Evolutionary conservation across 352 stramenopile genomes (phyloP), one percentile per base, ranked within the genome.

Genomic region (Phytophthora niederhauseri): DNA sequence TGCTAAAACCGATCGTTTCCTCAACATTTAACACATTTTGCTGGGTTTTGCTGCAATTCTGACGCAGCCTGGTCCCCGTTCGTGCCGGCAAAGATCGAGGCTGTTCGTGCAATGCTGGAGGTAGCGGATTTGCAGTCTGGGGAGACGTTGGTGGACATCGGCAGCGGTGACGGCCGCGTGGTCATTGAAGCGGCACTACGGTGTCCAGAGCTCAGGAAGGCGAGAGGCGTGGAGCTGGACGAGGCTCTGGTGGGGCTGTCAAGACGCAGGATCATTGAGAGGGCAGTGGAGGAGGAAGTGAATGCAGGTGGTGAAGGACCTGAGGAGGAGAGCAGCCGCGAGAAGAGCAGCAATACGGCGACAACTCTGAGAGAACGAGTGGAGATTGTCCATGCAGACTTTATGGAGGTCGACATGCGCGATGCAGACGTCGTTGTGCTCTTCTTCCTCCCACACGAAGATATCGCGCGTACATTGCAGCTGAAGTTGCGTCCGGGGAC

Each of bases 41-140:
- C 14, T 17, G 19, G 51, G 8, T 69, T 69, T 34, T 12, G 34
- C 19, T 19, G 55, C n/a, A 3, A 30, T 54, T 61, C 31, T 24
- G 31, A 24, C 28, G 17, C 56, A 92, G 84, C 82, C 2, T 92
- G 84, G 82, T 90, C 84, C 24, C 84, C 84, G 7, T 92, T 90
- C 41, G 78, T 91, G 20, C 84, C 84, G 3, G 82, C 78, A 41
- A 87, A 87, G 55, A 70, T 78, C 28, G 78, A 91, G 34, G 84
- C 84, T 1, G 82, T 89, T 2, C 41, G 67, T 43, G 79, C 67
- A 60, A 90, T 92, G 70, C 65, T 92, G 12, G 48, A 56, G 20
- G 60, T 90, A 20, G 80, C 75, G 4, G 61, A 48, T 19, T 61
- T 87, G n/a, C 70, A 79, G 17, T 60, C 64, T 24, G 68, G 58